phyloP scores from a whole-genome alignment of 345 rosid species.

The Murraya koenigii region DNA sequence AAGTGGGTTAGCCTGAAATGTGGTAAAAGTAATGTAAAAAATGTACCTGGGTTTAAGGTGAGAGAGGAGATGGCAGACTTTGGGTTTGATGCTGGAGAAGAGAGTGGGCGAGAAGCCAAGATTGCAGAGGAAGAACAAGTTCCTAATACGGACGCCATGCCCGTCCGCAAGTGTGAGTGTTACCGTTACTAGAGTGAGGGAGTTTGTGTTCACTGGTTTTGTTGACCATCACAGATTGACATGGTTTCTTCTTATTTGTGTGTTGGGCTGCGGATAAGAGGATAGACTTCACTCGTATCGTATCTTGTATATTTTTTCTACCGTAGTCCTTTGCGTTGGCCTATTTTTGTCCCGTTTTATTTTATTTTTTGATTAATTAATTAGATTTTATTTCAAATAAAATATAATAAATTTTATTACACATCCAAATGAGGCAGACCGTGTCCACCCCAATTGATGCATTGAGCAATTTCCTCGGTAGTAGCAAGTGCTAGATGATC shows the following conservation, averaged over 20 bases:
- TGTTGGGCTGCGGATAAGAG: conserved; percentile 55
- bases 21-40: conserved; percentile 4
- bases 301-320: not conserved
- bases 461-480: too few relatives aligned
- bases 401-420: not conserved
- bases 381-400: not conserved
- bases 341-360: not conserved
- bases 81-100: conserved; percentile 45
- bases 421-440: too few relatives aligned
- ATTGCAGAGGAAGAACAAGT: conserved; percentile 49
- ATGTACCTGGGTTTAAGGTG: conserved; percentile 37
- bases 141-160: conserved; percentile 81
- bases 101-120: conserved; percentile 52
- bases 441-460: too few relatives aligned
- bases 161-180: not conserved
- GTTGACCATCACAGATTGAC: conserved; percentile 12
- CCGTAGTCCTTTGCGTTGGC: not conserved
- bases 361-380: not conserved
- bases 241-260: conserved; percentile 25
- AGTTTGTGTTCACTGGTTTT: conserved; percentile 13
- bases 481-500: too few relatives aligned
- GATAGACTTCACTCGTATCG: conserved; percentile 37
- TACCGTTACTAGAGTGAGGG: not conserved
- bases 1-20: conserved; percentile 15
- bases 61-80: conserved; percentile 37